These are phyloP conservation scores for Echium plantagineum DNA, from an alignment of 257 asterid genomes.

Conservation along the genomic window DNA sequence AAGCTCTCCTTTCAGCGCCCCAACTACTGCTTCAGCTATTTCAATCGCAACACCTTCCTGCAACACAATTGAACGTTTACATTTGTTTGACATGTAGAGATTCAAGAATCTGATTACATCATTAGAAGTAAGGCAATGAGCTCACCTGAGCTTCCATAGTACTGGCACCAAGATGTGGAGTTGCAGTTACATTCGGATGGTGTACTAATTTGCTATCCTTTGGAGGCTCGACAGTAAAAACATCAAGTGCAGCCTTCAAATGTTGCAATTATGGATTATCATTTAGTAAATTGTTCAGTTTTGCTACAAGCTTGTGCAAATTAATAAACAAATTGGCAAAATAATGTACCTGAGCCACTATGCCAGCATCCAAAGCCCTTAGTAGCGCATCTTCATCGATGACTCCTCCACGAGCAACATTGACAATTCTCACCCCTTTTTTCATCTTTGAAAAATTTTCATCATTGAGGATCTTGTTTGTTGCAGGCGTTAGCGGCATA, in stretches of 20 bases:
- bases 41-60: conserved; percentile 99
- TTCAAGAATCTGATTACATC: not conserved
- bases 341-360: conserved; percentile 71
- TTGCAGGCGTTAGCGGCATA: conserved; percentile 88
- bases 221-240: conserved; percentile 82
- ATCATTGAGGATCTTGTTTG: conserved; percentile 61
- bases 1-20: conserved; percentile 91
- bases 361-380: conserved; percentile 85
- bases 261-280: not conserved
- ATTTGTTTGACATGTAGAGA: conserved; percentile 1
- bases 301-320: not conserved
- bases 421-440: conserved; percentile 77
- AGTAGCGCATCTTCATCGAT: conserved; percentile 93
- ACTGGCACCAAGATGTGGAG: conserved; percentile 99
- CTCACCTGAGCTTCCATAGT: conserved; percentile 94
- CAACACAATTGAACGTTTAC: conserved; percentile 5
- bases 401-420: conserved; percentile 98
- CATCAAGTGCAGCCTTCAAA: conserved; percentile 92
- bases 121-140: conserved; percentile 9
- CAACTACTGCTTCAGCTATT: conserved; percentile 96
- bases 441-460: conserved; percentile 89
- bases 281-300: not conserved
- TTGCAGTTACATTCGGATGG: conserved; percentile 63
- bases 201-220: conserved; percentile 74
- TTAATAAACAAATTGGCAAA: conserved; percentile 1